Percentiles rank a stretch among this genome's conserved stretches.
These are phyloP conservation scores for Malus hybrid DNA, from an alignment of 331 rosid species.

Conservation along the genomic window DNA sequence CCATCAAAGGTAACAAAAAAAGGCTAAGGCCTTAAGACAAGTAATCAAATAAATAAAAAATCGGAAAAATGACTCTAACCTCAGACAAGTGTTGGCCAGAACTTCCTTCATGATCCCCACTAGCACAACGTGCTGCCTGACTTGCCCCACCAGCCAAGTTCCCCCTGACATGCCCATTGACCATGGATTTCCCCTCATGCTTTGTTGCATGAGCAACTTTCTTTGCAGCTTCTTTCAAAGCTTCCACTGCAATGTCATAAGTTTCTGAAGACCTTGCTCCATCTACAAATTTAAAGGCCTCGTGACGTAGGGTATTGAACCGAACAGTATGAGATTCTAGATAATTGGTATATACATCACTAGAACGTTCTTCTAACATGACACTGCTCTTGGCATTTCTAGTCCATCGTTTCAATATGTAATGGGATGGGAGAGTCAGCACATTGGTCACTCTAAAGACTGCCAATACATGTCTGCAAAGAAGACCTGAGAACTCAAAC, in stretches of 20 bases:
- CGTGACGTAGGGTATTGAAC: conserved; percentile 79
- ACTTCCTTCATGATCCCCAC: conserved; percentile 40
- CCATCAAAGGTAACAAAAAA: not conserved
- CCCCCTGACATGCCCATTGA: conserved; percentile 54
- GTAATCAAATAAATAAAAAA: conserved; percentile 1
- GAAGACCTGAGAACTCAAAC: conserved; percentile 99
- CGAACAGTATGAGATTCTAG: conserved; percentile 97
- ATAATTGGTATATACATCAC: conserved; percentile 66
- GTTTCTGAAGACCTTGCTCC: conserved; percentile 69
- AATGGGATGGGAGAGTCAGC: conserved; percentile 91
- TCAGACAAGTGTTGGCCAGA: conserved; percentile 54
- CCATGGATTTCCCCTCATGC: conserved; percentile 44
- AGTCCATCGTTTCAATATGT: conserved; percentile 95
- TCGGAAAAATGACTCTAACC: conserved; percentile 44
- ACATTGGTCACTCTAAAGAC: conserved; percentile 97
- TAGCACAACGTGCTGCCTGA: conserved; percentile 30
- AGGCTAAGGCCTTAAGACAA: not conserved
- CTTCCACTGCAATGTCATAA: conserved; percentile 56
- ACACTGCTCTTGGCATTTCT: conserved; percentile 95
- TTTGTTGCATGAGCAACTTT: conserved; percentile 50
- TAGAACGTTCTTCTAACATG: conserved; percentile 64
- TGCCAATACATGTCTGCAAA: conserved; percentile 92
- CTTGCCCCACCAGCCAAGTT: conserved; percentile 35
- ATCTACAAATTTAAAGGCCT: conserved; percentile 82
- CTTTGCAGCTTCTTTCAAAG: conserved; percentile 70